Base-by-base conservation (phyloP, 768 basidiomycete genomes). In the Rhodotorula kratochvilovae region DNA sequence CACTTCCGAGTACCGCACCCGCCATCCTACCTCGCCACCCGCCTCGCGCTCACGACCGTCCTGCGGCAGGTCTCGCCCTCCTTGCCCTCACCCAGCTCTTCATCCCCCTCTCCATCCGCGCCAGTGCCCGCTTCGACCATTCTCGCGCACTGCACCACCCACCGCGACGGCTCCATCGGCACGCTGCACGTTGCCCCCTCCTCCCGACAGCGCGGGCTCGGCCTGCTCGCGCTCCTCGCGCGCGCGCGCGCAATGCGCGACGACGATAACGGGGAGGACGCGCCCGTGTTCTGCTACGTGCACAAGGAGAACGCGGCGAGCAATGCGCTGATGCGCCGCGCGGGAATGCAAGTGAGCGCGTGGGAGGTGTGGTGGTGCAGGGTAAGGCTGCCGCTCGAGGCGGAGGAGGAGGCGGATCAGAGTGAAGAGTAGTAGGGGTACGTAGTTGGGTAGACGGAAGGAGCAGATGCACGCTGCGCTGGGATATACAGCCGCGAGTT, bases 341-440 rank as follows among this genome's bases (percentile, higher is more conserved):
- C 90, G 76, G 93, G 91, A 53, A 92, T 90, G 84, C 89, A 91
- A 81, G 91, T 90, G 8, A 90, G 90, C 55, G 92, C 84, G 79
- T 91, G 90, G 76, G 91, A 90, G 23, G 91, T 71, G 8, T 62
- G 55, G 42, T 71, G 70, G 70, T 46, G 55, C 16, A 31, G 66
- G 35, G 61, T 71, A 36, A 8, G 57, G 48, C 35, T 66, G 46
- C 60, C 59, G 31, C 43, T 61, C 35, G 36, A 27, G 61, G 62
- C 31, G 25, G 21, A 3, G 35, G 31, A 7, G 1, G 50, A 43
- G 50, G 51, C 39, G 6, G 13, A 39, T 6, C 39, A 39, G 39
- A 39, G 39, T 6, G 8, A 13, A 13, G 39, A 13, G 39, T 39
- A 13, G 39, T 6, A 13, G 8, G 39, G 39, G 39, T 39, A 13